Percentiles rank a stretch among this genome's conserved stretches.
These are phyloP conservation scores for Schizosaccharomyces lindneri DNA, from an alignment of 805 yeast genomes.

Conservation along the genomic window DNA sequence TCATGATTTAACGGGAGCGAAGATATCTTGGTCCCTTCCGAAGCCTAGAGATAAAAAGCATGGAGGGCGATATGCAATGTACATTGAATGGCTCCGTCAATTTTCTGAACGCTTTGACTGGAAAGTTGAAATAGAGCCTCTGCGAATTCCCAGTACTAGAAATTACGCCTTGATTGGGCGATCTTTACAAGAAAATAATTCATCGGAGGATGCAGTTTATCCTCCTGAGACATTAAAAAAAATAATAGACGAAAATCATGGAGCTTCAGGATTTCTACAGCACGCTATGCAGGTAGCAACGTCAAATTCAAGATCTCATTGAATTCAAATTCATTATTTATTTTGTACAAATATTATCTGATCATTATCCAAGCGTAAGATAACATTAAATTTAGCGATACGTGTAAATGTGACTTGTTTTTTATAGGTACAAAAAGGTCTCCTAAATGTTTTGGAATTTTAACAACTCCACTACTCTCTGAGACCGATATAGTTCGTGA, in stretches of 20 bases:
- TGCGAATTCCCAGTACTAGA: slow-evolving; percentile 81
- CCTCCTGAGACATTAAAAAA: slow-evolving; percentile 21
- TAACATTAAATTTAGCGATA: background rate
- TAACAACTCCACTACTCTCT: background rate
- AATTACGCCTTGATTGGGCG: slow-evolving; percentile 73
- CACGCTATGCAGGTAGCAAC: slow-evolving; percentile 48
- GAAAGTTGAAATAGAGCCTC: slow-evolving; percentile 62
- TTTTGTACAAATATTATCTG: background rate
- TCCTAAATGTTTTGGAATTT: background rate
- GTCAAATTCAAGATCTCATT: slow-evolving; percentile 51
- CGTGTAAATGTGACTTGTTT: background rate
- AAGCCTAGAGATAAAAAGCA: slow-evolving; percentile 9
- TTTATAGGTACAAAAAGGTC: background rate
- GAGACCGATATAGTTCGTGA: background rate
- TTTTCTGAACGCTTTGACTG: slow-evolving; percentile 69
- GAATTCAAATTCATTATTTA: background rate
- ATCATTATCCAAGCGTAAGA: too few species aligned
- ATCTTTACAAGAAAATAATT: background rate
- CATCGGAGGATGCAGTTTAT: background rate
- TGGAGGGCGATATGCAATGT: slow-evolving; percentile 21
- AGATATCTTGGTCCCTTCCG: slow-evolving; percentile 9
- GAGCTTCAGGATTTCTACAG: slow-evolving; percentile 77
- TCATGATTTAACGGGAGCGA: slow-evolving; percentile 57
- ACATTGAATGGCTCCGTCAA: slow-evolving; percentile 68
- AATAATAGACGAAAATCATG: slow-evolving; percentile 52